These are phyloP conservation scores for Scheffersomyces insectosa DNA, from an alignment of 1,139 yeast genomes.

Conservation along the genomic window DNA sequence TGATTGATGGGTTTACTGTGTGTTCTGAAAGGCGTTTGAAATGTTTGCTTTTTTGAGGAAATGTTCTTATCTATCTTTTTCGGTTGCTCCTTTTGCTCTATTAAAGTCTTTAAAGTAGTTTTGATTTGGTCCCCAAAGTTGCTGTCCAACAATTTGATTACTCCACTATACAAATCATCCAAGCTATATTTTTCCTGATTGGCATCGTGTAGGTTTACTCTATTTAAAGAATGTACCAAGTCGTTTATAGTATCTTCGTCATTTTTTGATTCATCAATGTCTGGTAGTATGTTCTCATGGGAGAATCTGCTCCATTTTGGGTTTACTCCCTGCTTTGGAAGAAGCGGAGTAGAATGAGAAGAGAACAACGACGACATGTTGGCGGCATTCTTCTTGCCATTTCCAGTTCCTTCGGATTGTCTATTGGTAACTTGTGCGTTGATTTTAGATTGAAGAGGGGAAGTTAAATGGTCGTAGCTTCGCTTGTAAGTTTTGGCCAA, in stretches of 20 bases:
- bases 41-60: slow-evolving; percentile 2
- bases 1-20: slow-evolving; percentile 6
- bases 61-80: not conserved
- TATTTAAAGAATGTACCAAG: slow-evolving; percentile 1
- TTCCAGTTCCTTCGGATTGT: too few species aligned
- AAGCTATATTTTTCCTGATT: slow-evolving; percentile 2
- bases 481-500: too few species aligned
- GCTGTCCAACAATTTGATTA: slow-evolving; percentile 2
- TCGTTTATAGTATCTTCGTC: slow-evolving; percentile 17
- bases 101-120: not conserved
- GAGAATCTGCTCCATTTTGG: slow-evolving; percentile 7
- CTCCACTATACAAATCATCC: slow-evolving; percentile 8
- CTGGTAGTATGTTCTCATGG: slow-evolving; percentile 8
- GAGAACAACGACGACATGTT: slow-evolving; percentile 15
- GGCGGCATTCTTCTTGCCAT: too few species aligned
- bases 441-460: too few species aligned
- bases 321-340: slow-evolving; percentile 7
- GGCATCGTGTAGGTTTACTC: not conserved
- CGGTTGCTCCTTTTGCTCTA: not conserved
- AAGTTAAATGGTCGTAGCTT: too few species aligned
- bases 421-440: too few species aligned
- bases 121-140: slow-evolving; percentile 1
- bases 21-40: slow-evolving; percentile 9
- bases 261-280: slow-evolving; percentile 12
- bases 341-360: slow-evolving; percentile 36